Conservation (phyloP, 1,284 basidiomycete species). For the Cerioporus squamosus region DNA sequence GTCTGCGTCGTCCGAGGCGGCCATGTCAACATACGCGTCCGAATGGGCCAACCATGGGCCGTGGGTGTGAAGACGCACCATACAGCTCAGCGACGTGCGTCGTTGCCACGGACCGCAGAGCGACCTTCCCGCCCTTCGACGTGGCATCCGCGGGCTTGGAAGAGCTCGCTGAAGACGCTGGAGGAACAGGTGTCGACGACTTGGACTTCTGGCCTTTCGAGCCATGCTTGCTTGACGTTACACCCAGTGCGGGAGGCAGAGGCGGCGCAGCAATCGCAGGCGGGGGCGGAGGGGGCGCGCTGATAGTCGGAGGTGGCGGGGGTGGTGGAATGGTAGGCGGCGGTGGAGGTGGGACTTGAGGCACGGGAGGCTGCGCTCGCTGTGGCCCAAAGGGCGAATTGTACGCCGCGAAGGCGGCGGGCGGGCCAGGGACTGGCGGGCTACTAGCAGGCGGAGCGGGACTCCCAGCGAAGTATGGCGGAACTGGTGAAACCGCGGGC, state of each 20-base stretch:
- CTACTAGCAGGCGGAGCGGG: background rate
- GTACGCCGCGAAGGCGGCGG: background rate
- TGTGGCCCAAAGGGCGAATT: background rate
- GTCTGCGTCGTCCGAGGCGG: slow-evolving; percentile 28
- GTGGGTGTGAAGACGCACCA: slow-evolving; percentile 21
- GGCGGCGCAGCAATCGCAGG: background rate
- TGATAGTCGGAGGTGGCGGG: slow-evolving; percentile 6
- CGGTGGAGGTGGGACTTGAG: slow-evolving; percentile 1
- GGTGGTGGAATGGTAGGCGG: slow-evolving; percentile 3
- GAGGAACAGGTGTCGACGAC: background rate
- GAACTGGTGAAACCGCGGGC: background rate
- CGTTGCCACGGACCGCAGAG: slow-evolving; percentile 19
- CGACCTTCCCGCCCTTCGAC: slow-evolving; percentile 9
- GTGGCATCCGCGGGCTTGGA: background rate
- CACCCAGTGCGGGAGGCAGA: background rate
- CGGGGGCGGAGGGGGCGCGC: background rate
- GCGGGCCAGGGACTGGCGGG: background rate
- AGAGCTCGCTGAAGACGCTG: background rate
- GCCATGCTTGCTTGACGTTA: too few species aligned
- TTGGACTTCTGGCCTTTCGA: background rate
- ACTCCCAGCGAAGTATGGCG: background rate
- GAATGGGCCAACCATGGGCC: background rate
- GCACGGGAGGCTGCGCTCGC: background rate
- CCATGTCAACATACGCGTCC: background rate
- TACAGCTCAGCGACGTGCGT: slow-evolving; percentile 34